Evolutionary conservation across 2,329 filamentous ascomycete species (phyloP).

Genomic region (Hypoxylon sp.): DNA sequence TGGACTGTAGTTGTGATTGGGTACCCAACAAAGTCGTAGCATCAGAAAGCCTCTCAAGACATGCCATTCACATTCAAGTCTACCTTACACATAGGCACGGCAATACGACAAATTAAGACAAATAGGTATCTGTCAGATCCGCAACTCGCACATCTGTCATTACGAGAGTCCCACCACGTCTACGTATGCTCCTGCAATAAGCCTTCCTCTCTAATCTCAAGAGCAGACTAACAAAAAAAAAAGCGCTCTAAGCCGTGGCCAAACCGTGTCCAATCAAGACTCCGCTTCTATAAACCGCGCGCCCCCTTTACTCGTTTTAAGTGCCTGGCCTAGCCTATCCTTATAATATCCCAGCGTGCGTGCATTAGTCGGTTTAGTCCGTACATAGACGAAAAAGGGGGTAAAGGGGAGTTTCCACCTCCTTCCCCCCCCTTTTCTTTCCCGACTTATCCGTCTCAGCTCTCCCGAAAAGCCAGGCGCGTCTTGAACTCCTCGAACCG

Average conservation of each 20-base stretch:
- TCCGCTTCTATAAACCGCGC: constrained; percentile 23
- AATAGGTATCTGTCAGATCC: background rate
- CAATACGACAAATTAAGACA: background rate
- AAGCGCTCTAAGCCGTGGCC: constrained; percentile 18
- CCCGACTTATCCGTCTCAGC: background rate
- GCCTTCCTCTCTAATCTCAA: constrained; percentile 15
- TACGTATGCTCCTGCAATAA: background rate
- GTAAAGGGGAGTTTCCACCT: too few relatives aligned
- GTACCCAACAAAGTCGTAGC: too few relatives aligned
- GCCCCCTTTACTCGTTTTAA: constrained; percentile 2
- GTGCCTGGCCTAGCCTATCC: too few relatives aligned
- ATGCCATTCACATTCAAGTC: too few relatives aligned
- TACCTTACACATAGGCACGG: too few relatives aligned
- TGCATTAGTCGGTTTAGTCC: background rate
- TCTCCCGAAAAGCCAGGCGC: constrained; percentile 46
- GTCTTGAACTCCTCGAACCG: constrained; percentile 61
- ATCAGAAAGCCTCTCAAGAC: too few relatives aligned
- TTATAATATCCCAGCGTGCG: background rate
- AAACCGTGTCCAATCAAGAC: background rate
- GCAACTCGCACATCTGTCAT: background rate
- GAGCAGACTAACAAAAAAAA: constrained; percentile 5
- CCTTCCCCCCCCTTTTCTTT: background rate
- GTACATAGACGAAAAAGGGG: background rate
- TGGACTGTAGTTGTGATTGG: too few relatives aligned
- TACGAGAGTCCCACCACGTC: background rate